These are phyloP conservation scores for Ceratobasidium sp. DNA, from an alignment of 1,284 basidiomycete genomes.

Conservation along the genomic window DNA sequence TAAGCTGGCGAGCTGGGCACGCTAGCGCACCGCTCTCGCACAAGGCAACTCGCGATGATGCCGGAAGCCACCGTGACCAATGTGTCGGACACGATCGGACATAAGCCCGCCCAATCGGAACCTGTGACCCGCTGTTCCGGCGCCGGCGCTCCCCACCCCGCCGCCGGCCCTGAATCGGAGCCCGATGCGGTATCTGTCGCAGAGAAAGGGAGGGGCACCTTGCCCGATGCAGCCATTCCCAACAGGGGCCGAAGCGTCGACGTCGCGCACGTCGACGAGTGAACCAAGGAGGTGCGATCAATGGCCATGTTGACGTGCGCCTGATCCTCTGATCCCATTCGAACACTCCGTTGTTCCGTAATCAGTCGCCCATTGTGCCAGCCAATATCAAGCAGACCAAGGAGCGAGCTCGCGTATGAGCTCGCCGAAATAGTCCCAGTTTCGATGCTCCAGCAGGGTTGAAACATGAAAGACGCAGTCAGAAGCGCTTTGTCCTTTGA, in stretches of 20 bases:
- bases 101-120: slow-evolving; percentile 22
- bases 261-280: slow-evolving; percentile 20
- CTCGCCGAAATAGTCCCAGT: slow-evolving; percentile 6
- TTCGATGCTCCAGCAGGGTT: slow-evolving; percentile 18
- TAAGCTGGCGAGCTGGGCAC: slow-evolving; percentile 26
- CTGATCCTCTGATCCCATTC: slow-evolving; percentile 27
- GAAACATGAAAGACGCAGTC: slow-evolving; percentile 18
- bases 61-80: slow-evolving; percentile 36
- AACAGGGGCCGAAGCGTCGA: slow-evolving; percentile 25
- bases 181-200: slow-evolving; percentile 20
- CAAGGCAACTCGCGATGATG: slow-evolving; percentile 42
- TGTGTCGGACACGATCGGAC: slow-evolving; percentile 36
- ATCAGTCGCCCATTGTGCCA: slow-evolving; percentile 37
- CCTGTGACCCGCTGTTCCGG: slow-evolving; percentile 10
- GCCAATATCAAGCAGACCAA: slow-evolving; percentile 38
- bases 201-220: slow-evolving; percentile 36
- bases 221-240: slow-evolving; percentile 10
- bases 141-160: slow-evolving; percentile 13
- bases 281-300: slow-evolving; percentile 30
- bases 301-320: slow-evolving; percentile 33
- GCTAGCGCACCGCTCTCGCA: slow-evolving; percentile 35
- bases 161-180: slow-evolving; percentile 29
- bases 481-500: slow-evolving; percentile 23
- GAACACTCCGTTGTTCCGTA: slow-evolving; percentile 42
- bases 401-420: slow-evolving; percentile 31